Conservation (phyloP, 345 rosid genomes). For the Eucalyptus decipiens region DNA sequence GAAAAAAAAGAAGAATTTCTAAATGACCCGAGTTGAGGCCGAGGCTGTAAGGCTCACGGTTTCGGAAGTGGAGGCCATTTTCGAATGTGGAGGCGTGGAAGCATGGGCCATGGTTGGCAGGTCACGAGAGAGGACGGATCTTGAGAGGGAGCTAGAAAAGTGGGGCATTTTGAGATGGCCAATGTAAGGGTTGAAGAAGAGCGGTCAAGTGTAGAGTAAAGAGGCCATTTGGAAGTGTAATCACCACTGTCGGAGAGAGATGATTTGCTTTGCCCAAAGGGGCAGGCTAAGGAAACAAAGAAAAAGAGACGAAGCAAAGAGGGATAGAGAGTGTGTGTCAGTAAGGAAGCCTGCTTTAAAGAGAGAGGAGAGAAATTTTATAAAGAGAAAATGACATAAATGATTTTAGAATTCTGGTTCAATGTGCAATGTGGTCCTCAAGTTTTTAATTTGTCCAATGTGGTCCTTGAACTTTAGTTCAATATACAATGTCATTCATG, state of each 20-base stretch:
- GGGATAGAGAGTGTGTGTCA: neutral
- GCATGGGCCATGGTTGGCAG: neutral
- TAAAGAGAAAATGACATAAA: too few relatives aligned
- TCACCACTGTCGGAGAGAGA: neutral
- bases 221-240: neutral
- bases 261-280: neutral
- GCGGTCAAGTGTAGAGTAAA: neutral
- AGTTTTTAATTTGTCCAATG: too few relatives aligned
- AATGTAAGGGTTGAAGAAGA: neutral
- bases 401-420: too few relatives aligned
- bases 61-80: neutral
- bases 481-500: too few relatives aligned
- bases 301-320: neutral
- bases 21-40: conserved; percentile 13
- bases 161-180: neutral
- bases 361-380: neutral
- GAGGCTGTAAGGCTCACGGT: conserved; percentile 12
- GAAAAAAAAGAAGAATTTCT: neutral
- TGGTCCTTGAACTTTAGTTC: too few relatives aligned
- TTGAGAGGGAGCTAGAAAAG: neutral
- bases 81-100: conserved; percentile 6
- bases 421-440: too few relatives aligned
- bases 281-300: neutral
- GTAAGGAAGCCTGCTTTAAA: conserved; percentile 17
- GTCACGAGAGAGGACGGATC: neutral